A percentile compares a stretch with the other conserved stretches of the same genome.
Evolutionary conservation across 352 stramenopile genomes (phyloP).

Genomic region (Phytophthora tubulina): DNA sequence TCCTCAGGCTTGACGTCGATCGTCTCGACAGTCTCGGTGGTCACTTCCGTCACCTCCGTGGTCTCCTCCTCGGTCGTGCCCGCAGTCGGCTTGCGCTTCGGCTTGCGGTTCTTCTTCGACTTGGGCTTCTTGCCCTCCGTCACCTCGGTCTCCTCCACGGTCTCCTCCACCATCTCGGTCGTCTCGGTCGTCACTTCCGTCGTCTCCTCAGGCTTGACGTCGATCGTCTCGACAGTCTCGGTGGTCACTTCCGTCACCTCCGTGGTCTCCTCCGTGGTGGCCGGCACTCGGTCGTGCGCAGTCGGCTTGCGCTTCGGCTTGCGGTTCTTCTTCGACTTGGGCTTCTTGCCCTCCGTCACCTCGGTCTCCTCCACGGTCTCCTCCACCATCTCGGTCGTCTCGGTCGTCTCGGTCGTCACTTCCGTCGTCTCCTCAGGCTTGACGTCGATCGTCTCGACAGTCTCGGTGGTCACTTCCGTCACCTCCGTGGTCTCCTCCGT

Average conservation of each 20-base stretch:
- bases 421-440: neutral
- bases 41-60: constrained; percentile 8
- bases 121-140: constrained; percentile 5
- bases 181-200: constrained; percentile 22
- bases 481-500: constrained; percentile 17
- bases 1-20: too few species aligned
- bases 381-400: constrained; percentile 15
- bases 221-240: constrained; percentile 9
- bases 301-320: constrained; percentile 1
- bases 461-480: constrained; percentile 7
- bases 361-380: constrained; percentile 8
- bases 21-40: constrained; percentile 9
- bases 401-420: constrained; percentile 8
- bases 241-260: constrained; percentile 20
- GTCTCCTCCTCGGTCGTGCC: too few species aligned
- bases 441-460: constrained; percentile 6
- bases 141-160: constrained; percentile 19
- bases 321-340: constrained; percentile 7
- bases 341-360: constrained; percentile 3
- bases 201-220: constrained; percentile 7
- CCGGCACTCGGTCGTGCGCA: constrained; percentile 14
- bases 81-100: neutral
- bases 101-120: neutral
- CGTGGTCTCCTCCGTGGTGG: constrained; percentile 14
- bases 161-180: constrained; percentile 7